Conservation (phyloP, 805 yeast genomes). For the Kazachstania psychrophila region DNA sequence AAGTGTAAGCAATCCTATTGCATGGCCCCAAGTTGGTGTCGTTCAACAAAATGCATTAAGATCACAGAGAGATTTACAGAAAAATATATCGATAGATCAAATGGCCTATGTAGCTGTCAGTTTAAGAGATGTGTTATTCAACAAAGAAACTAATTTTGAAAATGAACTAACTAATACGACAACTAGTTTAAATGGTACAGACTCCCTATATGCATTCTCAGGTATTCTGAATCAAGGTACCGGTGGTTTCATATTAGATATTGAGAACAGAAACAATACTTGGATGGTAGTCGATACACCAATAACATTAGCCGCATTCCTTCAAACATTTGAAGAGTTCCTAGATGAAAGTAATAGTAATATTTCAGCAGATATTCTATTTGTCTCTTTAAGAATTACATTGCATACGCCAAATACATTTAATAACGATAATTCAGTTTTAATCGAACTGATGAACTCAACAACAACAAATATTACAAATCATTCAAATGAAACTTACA, state of each 20-base stretch:
- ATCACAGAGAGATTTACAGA: slow-evolving; percentile 40
- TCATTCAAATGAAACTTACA: background rate
- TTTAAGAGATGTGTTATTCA: slow-evolving; percentile 27
- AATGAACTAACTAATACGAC: slow-evolving; percentile 19
- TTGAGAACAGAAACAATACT: slow-evolving; percentile 45
- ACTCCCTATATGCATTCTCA: slow-evolving; percentile 24
- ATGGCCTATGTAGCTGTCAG: slow-evolving; percentile 35
- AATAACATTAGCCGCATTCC: slow-evolving; percentile 20
- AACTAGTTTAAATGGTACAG: slow-evolving; percentile 6
- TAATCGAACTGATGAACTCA: background rate
- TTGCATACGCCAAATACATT: background rate
- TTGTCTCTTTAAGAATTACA: slow-evolving; percentile 32
- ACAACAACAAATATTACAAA: background rate
- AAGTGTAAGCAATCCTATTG: background rate
- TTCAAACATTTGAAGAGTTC: slow-evolving; percentile 28
- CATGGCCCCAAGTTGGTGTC: slow-evolving; percentile 30
- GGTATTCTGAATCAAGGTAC: slow-evolving; percentile 37
- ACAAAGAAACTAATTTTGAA: slow-evolving; percentile 17
- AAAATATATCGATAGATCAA: slow-evolving; percentile 34
- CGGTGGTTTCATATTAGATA: slow-evolving; percentile 40
- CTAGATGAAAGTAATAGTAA: slow-evolving; percentile 37
- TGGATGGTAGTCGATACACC: slow-evolving; percentile 15
- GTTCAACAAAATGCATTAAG: slow-evolving; percentile 31
- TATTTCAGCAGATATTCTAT: slow-evolving; percentile 37
- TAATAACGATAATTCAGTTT: background rate